Evolutionary conservation across 169 alveolate species (phyloP).

Genomic region (Plasmodium gonderi): DNA sequence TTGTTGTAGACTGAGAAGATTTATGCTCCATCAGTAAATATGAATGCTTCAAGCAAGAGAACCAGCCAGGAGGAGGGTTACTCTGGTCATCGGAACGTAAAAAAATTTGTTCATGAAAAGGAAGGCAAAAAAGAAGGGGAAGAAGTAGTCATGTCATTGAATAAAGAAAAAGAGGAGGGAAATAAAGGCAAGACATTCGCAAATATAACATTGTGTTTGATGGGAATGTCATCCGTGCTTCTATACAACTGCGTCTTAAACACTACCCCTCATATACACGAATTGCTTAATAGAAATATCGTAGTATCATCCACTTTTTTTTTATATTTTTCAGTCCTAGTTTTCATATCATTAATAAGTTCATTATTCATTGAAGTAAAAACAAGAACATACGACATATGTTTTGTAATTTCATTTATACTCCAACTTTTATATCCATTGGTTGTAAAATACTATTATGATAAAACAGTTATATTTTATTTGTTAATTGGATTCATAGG

Average conservation of each 20-base stretch:
- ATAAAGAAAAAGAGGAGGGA: not conserved
- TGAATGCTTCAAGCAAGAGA: not conserved
- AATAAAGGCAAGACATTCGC: not conserved
- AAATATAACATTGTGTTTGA: conserved; percentile 56
- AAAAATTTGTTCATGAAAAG: not conserved
- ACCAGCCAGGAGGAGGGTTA: not conserved
- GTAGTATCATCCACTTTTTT: conserved; percentile 51
- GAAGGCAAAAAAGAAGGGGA: not conserved
- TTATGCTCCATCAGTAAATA: not conserved
- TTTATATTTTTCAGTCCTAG: conserved; percentile 42
- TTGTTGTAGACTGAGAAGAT: no score
- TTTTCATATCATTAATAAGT: conserved; percentile 39
- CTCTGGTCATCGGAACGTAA: not conserved
- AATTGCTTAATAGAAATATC: conserved; percentile 34
- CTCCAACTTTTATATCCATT: conserved; percentile 35
- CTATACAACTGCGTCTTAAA: conserved; percentile 53
- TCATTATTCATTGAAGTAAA: conserved; percentile 61
- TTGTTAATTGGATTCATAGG: conserved; percentile 19
- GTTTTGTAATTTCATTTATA: conserved; percentile 39
- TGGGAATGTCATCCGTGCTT: conserved; percentile 68
- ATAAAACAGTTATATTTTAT: conserved; percentile 26
- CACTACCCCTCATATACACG: conserved; percentile 73
- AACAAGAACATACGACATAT: conserved; percentile 28
- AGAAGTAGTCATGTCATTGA: not conserved
- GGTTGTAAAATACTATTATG: conserved; percentile 36